Evolutionary conservation across 2,329 filamentous ascomycete genomes (phyloP), one percentile per base, ranked within the genome.

Genomic region (Dothistroma septosporum): DNA sequence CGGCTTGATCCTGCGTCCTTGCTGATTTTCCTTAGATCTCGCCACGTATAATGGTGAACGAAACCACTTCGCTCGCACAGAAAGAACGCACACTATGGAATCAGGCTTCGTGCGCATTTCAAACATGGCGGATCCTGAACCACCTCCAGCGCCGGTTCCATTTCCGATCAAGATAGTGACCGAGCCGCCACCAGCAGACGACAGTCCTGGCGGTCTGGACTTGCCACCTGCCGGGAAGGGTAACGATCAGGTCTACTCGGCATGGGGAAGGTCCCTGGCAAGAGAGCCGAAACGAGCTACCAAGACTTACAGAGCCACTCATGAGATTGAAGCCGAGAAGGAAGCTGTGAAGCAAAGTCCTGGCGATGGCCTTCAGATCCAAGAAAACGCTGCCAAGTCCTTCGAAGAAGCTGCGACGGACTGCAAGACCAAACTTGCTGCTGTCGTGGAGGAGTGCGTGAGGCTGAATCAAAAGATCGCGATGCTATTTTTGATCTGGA

Each of bases 401-500:
- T 94, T 91, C 70, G 85, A 91, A 57, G 85, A 90, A 68, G 90
- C 90, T 0, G 85, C 82, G 2, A 82, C 82, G 22, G 83, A 87
- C 60, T 95, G 91, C 75, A 81, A 79, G 57, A 83, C 82, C 59
- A 82, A 84, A 55, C 83, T 86, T 6, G 76, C 78, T 9, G 82
- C 83, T 61, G 86, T 86, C 58, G 79, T 82, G 32, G 79, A 78
- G 60, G 83, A 86, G 69, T 95, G 91, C 72, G 81, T 85, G 22
- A 83, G 89, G 9, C 80, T 91, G 60, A 96, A 96, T 74, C 88
- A 91, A 70, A 93, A 91, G 74, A 95, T 72, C 84, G 88, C 16
- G 91, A 95, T 71, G 85, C 87, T n/a, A 86, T 94, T 73, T 96
- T 96, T 71, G 89, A 96, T 72, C 85, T 96, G 55, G 91, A 94